Conservation (phyloP, 75 land plant genomes). For the Sequoiadendron giganteum region DNA sequence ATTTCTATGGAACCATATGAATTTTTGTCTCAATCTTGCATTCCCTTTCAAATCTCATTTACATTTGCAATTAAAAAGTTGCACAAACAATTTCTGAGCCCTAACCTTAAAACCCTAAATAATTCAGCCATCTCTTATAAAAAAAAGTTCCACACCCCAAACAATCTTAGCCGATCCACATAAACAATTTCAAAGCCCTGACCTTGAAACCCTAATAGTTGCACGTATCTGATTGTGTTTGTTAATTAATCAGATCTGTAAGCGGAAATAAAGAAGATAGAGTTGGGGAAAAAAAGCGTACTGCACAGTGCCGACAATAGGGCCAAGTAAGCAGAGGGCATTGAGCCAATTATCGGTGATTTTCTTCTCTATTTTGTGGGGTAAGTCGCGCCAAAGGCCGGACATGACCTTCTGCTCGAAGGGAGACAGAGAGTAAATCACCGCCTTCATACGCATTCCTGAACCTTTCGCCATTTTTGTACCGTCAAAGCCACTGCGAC, state of each 20-base stretch:
- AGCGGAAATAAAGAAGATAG: neutral
- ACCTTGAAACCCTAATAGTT: too few relatives aligned
- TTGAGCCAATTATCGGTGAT: conserved; percentile 73
- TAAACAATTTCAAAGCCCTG: neutral
- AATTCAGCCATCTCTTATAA: too few relatives aligned
- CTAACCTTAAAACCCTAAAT: too few relatives aligned
- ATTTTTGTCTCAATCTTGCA: too few relatives aligned
- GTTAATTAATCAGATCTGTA: neutral
- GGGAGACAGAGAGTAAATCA: conserved; percentile 62
- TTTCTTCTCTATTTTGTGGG: conserved; percentile 62
- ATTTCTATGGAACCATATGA: too few relatives aligned
- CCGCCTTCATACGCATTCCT: conserved; percentile 65
- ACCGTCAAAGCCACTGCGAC: too few relatives aligned
- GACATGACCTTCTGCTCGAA: conserved; percentile 71
- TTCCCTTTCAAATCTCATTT: too few relatives aligned
- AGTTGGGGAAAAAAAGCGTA: neutral
- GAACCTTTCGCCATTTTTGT: conserved; percentile 3
- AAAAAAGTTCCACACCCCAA: too few relatives aligned
- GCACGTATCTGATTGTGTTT: too few relatives aligned
- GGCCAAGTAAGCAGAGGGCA: conserved; percentile 49
- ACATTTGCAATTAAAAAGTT: too few relatives aligned
- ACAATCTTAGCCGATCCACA: neutral
- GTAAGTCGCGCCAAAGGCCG: conserved; percentile 56
- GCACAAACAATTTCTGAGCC: too few relatives aligned
- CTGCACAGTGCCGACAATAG: conserved; percentile 65